Evolutionary conservation across 768 basidiomycete species (phyloP).

Genomic region (Pisolithus marmoratus): DNA sequence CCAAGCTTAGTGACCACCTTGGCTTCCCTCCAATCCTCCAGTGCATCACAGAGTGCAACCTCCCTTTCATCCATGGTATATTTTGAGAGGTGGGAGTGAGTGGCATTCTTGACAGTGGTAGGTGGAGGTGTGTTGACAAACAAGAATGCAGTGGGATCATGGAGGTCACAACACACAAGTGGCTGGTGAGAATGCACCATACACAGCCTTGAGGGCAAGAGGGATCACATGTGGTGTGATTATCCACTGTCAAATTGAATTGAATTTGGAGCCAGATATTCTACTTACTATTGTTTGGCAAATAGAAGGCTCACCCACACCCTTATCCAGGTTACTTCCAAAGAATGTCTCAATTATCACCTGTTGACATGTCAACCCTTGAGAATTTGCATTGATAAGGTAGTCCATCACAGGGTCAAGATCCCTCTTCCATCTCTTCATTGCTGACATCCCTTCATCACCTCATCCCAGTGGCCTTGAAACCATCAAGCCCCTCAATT

Average conservation of each 20-base stretch:
- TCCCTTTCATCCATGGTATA: not conserved
- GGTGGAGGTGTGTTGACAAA: not conserved
- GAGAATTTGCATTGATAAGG: slow-evolving; percentile 21
- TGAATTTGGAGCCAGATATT: too few species aligned
- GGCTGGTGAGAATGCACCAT: slow-evolving; percentile 7
- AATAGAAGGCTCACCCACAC: too few species aligned
- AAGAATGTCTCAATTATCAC: slow-evolving; percentile 14
- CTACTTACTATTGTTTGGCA: too few species aligned
- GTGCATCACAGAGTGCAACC: not conserved
- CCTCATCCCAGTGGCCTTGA: too few species aligned
- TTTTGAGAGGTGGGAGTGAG: not conserved
- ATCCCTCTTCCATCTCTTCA: slow-evolving; percentile 3
- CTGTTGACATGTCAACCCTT: slow-evolving; percentile 11
- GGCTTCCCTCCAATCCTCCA: slow-evolving; percentile 12
- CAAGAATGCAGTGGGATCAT: slow-evolving; percentile 8
- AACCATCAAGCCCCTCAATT: not conserved
- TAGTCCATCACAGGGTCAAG: slow-evolving; percentile 19
- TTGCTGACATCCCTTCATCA: not conserved
- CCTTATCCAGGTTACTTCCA: slow-evolving; percentile 7
- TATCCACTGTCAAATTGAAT: too few species aligned
- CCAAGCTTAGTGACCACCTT: slow-evolving; percentile 5
- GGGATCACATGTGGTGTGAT: slow-evolving; percentile 1
- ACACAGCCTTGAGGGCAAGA: slow-evolving; percentile 6
- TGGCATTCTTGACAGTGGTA: not conserved
- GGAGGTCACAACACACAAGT: slow-evolving; percentile 22